Evolutionary conservation across 768 basidiomycete genomes (phyloP).

Genomic region (Termitomyces sp.): DNA sequence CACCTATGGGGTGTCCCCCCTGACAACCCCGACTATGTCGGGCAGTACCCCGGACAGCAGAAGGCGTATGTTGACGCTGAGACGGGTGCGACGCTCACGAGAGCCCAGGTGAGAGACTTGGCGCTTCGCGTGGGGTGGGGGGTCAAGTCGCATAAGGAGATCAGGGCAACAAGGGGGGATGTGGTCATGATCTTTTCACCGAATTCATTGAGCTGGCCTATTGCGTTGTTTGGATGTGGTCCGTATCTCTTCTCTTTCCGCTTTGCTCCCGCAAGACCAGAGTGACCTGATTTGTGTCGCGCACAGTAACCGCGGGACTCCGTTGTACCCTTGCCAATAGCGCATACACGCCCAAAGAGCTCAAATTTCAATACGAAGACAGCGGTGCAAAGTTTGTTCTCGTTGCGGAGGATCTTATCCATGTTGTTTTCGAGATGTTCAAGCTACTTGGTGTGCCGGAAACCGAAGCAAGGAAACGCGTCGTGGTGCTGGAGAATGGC

Average conservation of each 20-base stretch:
- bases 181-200: constrained; percentile 65
- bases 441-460: constrained; percentile 41
- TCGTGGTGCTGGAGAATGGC: constrained; percentile 53
- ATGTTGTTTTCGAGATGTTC: constrained; percentile 56
- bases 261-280: neutral
- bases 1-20: constrained; percentile 36
- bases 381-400: constrained; percentile 63
- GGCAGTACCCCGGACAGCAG: constrained; percentile 36
- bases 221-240: constrained; percentile 45
- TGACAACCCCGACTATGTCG: constrained; percentile 28
- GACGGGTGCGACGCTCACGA: constrained; percentile 53
- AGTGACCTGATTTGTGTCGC: too few relatives aligned
- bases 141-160: constrained; percentile 39
- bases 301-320: constrained; percentile 58
- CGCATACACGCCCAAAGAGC: constrained; percentile 63
- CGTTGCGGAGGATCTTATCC: constrained; percentile 57
- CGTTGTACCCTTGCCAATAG: constrained; percentile 72
- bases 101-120: constrained; percentile 48
- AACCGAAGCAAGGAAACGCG: constrained; percentile 45
- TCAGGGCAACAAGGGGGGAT: constrained; percentile 43
- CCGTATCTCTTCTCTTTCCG: constrained; percentile 5
- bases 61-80: constrained; percentile 67
- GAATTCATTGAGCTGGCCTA: constrained; percentile 57
- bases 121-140: constrained; percentile 59
- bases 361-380: constrained; percentile 69